Percentiles rank a stretch among this genome's conserved stretches.
Evolutionary conservation across 2,329 filamentous ascomycete species (phyloP).

Genomic region (Coniochaeta ligniaria): DNA sequence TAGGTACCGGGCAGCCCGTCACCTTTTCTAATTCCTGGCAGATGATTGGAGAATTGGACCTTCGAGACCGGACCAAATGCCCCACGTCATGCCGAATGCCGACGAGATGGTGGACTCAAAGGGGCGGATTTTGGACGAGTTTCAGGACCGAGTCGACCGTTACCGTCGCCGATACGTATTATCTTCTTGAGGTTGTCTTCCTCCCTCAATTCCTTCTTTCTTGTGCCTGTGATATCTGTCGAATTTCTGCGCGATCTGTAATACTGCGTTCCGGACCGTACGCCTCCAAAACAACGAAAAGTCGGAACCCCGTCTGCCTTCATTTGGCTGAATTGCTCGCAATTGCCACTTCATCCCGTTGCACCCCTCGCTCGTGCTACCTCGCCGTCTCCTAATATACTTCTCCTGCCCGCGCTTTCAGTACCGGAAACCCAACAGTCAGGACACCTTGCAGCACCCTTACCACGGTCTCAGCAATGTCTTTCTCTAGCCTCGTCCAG

Average conservation of each 20-base stretch:
- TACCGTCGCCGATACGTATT: background rate
- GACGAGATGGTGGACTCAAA: background rate
- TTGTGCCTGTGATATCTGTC: background rate
- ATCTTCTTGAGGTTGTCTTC: background rate
- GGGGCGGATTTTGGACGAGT: background rate
- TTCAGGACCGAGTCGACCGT: background rate
- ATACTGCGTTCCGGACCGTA: background rate
- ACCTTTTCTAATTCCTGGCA: background rate
- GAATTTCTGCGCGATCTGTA: background rate
- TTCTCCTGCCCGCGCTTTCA: background rate
- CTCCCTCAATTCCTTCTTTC: background rate
- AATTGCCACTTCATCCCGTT: background rate
- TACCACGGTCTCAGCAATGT: slow-evolving; percentile 35
- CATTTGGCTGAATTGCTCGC: slow-evolving; percentile 1
- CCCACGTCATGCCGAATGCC: background rate
- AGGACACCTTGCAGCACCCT: background rate
- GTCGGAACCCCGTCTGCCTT: background rate
- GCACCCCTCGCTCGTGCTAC: background rate
- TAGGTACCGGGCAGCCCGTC: background rate
- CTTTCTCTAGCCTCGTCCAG: slow-evolving; percentile 61
- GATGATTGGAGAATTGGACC: background rate
- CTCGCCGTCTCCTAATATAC: background rate
- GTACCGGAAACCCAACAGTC: background rate
- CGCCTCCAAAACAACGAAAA: background rate
- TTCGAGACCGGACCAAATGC: background rate